These are phyloP conservation scores for Amanita inopinata DNA, from an alignment of 768 basidiomycete genomes.

Conservation along the genomic window DNA sequence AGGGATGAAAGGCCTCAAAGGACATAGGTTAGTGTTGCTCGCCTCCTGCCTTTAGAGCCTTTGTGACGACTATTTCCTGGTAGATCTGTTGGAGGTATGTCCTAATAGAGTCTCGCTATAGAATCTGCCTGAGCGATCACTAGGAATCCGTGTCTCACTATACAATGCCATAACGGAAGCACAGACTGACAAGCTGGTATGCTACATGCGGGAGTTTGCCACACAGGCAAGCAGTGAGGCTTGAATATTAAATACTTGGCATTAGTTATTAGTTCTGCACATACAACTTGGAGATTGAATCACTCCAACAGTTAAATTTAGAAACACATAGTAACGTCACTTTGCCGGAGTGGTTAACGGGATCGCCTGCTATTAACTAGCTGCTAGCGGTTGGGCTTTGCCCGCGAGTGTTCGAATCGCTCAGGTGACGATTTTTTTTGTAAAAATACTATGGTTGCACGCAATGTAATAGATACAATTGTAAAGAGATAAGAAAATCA, in stretches of 20 bases:
- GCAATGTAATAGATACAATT: no score
- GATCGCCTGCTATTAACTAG: conserved; percentile 10
- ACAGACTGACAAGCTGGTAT: conserved; percentile 50
- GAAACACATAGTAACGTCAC: no score
- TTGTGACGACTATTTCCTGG: neutral
- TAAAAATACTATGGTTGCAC: no score
- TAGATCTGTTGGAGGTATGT: conserved; percentile 14
- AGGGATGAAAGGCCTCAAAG: conserved; percentile 83
- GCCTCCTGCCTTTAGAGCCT: neutral
- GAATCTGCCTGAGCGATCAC: conserved; percentile 3
- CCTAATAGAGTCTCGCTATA: conserved; percentile 20
- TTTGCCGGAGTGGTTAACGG: conserved; percentile 20
- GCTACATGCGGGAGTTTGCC: conserved; percentile 51
- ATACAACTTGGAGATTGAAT: no score
- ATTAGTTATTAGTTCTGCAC: no score
- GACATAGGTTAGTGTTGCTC: conserved; percentile 67
- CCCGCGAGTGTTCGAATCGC: conserved; percentile 25
- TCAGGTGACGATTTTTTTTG: conserved; percentile 22
- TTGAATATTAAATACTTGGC: no score
- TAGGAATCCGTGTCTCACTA: conserved; percentile 74
- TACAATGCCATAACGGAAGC: conserved; percentile 85
- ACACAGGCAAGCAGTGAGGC: conserved; percentile 7
- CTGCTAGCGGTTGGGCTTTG: conserved; percentile 19
- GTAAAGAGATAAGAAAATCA: no score
- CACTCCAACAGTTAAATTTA: no score